Base-by-base conservation (phyloP, 192 early-diverging fungal genomes). In the Coemansia aciculifera region DNA sequence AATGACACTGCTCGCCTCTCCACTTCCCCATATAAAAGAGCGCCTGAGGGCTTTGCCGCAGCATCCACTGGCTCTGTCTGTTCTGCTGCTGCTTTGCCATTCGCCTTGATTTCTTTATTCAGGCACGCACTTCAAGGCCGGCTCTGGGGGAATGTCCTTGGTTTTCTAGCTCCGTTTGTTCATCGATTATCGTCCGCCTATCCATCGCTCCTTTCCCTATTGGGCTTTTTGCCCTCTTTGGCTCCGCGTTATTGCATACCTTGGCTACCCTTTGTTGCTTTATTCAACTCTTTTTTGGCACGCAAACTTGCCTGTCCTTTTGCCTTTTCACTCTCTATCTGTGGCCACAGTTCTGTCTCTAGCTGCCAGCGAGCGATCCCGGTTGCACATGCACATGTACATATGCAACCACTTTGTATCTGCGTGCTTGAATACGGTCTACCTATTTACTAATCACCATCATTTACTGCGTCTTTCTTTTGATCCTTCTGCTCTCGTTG, bases 51-150 rank as follows among this genome's bases (percentile, higher is more conserved):
- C 31, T 32, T 54, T 54, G 24, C 23, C 51, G 51, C 51, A 29
- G 51, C 6, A 29, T 15, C 2, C 51, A 23, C 34, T 59, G 32
- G 57, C 57, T 27, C 15, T 57, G 27, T 29, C 3, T 3, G 54
- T 13, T 37, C 17, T 59, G 52, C 11, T 31, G 59, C 59, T 60
- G 59, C 3, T 21, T 60, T 39, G 59, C 59, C 59, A 57, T 57
- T 32, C 54, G 31, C 54, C 54, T 34, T 57, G 54, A 32, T 57
- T 57, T 57, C 54, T 57, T 57, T 57, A 34, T 57, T 57, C 54
- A 57, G 54, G 54, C 54, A 12, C 24, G 49, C 51, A 34, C 15
- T 13, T 13, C 4, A 34, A 34, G 54, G 54, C 31, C 6, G 54
- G 54, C 15, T 15, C 29, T 15, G 54, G 54, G 54, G 54, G 13